phyloP scores from a whole-genome alignment of 176 grass and related monocot genomes.

The Luzula sylvatica region DNA sequence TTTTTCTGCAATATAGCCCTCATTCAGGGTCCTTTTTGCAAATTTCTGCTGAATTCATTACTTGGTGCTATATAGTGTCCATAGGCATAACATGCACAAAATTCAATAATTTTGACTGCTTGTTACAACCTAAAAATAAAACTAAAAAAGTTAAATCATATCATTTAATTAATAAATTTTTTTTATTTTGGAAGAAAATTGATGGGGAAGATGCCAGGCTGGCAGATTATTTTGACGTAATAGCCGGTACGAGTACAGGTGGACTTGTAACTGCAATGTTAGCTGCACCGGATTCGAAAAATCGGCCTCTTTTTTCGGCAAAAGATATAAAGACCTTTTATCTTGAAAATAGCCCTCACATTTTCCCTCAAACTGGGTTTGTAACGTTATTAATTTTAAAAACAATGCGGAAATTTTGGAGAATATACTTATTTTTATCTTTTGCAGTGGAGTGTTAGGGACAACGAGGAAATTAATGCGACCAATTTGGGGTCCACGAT shows the following conservation, averaged over 20 bases:
- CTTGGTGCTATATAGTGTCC: no score
- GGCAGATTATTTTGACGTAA: constrained; percentile 78
- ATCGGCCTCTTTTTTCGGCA: constrained; percentile 57
- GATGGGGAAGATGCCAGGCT: constrained; percentile 73
- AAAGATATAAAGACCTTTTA: constrained; percentile 81
- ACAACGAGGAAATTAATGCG: constrained; percentile 37
- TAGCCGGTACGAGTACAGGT: constrained; percentile 84
- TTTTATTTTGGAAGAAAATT: constrained; percentile 56
- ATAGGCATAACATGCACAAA: no score
- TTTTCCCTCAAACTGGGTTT: constrained; percentile 65
- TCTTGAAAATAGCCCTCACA: constrained; percentile 44
- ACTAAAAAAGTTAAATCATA: no score
- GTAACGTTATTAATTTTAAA: constrained; percentile 7
- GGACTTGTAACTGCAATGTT: constrained; percentile 70
- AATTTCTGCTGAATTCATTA: no score
- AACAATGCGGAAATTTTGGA: no score
- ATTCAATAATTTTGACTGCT: no score
- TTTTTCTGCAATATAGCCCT: no score
- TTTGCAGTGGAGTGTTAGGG: constrained; percentile 46
- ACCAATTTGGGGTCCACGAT: constrained; percentile 50
- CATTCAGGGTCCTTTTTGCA: no score
- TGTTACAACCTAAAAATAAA: no score
- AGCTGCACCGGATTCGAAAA: constrained; percentile 39
- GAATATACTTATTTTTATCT: constrained; percentile 28
- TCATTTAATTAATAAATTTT: not conserved